These are phyloP conservation scores for Rheum nobile DNA, from an alignment of 148 eudicot species.

Conservation along the genomic window DNA sequence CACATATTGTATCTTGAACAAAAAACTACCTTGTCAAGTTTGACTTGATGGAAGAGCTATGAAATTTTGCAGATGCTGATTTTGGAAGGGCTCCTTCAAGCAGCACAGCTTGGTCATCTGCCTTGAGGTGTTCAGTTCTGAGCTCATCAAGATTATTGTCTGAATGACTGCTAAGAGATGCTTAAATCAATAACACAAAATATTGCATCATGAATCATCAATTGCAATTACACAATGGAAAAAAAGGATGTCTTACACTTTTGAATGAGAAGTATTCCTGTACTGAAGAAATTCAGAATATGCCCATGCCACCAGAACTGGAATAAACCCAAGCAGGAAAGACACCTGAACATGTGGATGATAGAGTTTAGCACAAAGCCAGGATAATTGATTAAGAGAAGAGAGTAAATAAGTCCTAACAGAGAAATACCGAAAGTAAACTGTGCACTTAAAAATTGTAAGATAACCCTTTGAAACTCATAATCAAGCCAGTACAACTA, in stretches of 20 bases:
- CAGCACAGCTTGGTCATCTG: conserved; percentile 68
- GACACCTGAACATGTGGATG: neutral
- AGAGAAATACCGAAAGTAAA: neutral
- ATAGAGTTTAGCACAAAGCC: neutral
- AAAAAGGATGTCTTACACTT: neutral
- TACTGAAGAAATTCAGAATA: neutral
- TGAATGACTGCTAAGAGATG: conserved; percentile 54
- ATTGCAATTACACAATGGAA: neutral
- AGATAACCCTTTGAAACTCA: too few relatives aligned
- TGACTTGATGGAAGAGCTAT: conserved; percentile 47
- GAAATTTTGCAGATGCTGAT: conserved; percentile 52
- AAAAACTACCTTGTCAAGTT: conserved; percentile 60
- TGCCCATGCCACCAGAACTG: neutral
- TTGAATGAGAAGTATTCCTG: neutral
- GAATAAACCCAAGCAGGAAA: conserved; percentile 1
- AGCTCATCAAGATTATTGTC: conserved; percentile 75
- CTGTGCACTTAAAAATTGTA: neutral
- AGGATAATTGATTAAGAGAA: neutral
- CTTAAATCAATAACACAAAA: neutral
- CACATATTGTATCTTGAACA: conserved; percentile 10
- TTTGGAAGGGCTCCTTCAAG: conserved; percentile 89
- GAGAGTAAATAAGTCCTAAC: neutral
- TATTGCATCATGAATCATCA: neutral
- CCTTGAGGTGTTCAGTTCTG: conserved; percentile 54
- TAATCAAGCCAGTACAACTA: too few relatives aligned